These are phyloP conservation scores for Ceratorhiza oryzae-sativae DNA, from an alignment of 1,284 basidiomycete genomes.

Conservation along the genomic window DNA sequence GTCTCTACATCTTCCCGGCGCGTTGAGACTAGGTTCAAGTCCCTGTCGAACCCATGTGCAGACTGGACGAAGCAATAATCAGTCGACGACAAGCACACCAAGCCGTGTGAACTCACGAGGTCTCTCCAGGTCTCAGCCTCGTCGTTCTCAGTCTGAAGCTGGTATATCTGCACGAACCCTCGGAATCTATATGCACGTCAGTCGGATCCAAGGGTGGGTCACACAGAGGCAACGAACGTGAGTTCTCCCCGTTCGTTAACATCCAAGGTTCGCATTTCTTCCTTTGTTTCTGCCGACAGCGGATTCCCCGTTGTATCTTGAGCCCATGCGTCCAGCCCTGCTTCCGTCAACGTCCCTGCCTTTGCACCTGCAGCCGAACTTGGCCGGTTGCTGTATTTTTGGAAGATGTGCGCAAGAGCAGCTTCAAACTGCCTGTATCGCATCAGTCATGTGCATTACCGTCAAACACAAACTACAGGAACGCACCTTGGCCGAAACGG, in stretches of 20 bases:
- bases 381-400: slow-evolving; percentile 63
- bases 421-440: slow-evolving; percentile 60
- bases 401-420: slow-evolving; percentile 73
- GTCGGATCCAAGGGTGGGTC: background rate
- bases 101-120: slow-evolving; percentile 57
- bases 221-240: slow-evolving; percentile 62
- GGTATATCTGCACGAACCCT: slow-evolving; percentile 80
- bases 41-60: slow-evolving; percentile 75
- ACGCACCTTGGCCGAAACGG: slow-evolving; percentile 26
- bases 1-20: slow-evolving; percentile 60
- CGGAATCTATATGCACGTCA: slow-evolving; percentile 61
- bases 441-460: background rate
- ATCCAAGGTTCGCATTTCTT: slow-evolving; percentile 76
- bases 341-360: slow-evolving; percentile 53
- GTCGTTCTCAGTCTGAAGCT: slow-evolving; percentile 79
- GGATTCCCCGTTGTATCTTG: slow-evolving; percentile 76
- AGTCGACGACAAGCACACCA: background rate
- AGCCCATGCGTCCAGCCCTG: slow-evolving; percentile 75
- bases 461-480: slow-evolving; percentile 38
- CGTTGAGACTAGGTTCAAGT: slow-evolving; percentile 64
- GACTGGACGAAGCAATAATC: slow-evolving; percentile 55
- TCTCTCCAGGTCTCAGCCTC: slow-evolving; percentile 84
- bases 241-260: slow-evolving; percentile 72
- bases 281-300: slow-evolving; percentile 76
- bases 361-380: background rate